phyloP scores from a whole-genome alignment of 2,329 filamentous ascomycete genomes.

The Apiospora aurea region DNA sequence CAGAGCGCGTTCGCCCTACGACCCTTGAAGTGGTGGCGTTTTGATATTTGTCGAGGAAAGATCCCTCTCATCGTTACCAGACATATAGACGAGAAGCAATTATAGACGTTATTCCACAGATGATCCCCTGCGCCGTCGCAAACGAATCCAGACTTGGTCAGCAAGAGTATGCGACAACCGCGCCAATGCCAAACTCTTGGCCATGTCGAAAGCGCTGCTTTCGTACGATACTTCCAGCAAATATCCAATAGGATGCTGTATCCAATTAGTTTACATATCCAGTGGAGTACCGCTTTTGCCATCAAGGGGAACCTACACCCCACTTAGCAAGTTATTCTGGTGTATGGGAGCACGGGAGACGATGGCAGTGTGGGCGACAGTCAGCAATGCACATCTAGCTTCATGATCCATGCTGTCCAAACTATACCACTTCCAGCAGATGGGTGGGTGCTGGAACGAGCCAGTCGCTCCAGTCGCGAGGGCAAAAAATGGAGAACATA shows the following conservation, averaged over 20 bases:
- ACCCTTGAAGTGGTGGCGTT: slow-evolving; percentile 30
- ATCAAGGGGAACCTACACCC: background rate
- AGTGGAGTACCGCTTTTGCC: too few relatives aligned
- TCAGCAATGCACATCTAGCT: background rate
- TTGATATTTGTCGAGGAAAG: background rate
- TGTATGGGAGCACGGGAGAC: background rate
- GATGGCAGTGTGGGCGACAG: background rate
- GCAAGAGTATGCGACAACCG: background rate
- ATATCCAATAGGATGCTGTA: too few relatives aligned
- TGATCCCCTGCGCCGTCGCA: background rate
- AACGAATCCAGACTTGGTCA: background rate
- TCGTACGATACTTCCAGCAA: too few relatives aligned
- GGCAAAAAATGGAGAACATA: background rate
- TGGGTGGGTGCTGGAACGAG: background rate
- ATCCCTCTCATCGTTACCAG: background rate
- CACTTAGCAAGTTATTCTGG: background rate
- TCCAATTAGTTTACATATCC: too few relatives aligned
- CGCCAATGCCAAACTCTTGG: background rate
- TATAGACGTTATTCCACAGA: background rate
- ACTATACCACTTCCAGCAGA: background rate
- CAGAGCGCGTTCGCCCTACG: slow-evolving; percentile 40
- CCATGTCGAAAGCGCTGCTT: background rate
- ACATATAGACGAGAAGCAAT: background rate
- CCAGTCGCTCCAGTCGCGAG: background rate
- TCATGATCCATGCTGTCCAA: background rate